Conservation (phyloP, 768 basidiomycete species). For the Pholiota microspora region DNA sequence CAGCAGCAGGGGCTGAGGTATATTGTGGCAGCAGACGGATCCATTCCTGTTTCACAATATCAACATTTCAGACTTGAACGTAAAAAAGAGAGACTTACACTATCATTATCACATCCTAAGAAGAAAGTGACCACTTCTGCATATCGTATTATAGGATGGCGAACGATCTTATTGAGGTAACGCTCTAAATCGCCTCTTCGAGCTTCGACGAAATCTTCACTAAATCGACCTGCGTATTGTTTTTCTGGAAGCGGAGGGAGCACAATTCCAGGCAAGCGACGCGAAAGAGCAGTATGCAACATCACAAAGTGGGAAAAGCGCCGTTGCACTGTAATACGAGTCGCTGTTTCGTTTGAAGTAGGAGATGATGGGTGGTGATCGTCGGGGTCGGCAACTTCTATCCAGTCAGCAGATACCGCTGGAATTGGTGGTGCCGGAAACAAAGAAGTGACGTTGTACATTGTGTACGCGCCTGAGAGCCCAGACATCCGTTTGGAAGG, state of each 20-base stretch:
- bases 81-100: conserved; percentile 59
- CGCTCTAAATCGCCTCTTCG: conserved; percentile 78
- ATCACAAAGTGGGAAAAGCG: conserved; percentile 85
- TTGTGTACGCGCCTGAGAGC: conserved; percentile 68
- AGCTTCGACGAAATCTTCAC: conserved; percentile 78
- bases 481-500: conserved; percentile 72
- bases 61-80: too few relatives aligned
- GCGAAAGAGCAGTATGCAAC: conserved; percentile 67
- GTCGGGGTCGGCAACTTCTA: conserved; percentile 23
- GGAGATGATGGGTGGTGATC: conserved; percentile 23
- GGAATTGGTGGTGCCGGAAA: conserved; percentile 37
- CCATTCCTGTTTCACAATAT: conserved; percentile 57
- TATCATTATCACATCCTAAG: conserved; percentile 71
- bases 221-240: conserved; percentile 80
- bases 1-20: conserved; percentile 61
- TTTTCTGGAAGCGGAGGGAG: conserved; percentile 85
- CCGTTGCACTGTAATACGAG: conserved; percentile 71
- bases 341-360: conserved; percentile 31
- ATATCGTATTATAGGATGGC: conserved; percentile 77
- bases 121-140: conserved; percentile 81
- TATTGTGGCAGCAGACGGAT: conserved; percentile 59
- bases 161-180: conserved; percentile 66
- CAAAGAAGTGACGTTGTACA: conserved; percentile 76
- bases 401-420: conserved; percentile 21
- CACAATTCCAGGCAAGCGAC: conserved; percentile 71